These are phyloP conservation scores for Neonectria ditissima DNA, from an alignment of 2,329 filamentous ascomycete genomes.

Conservation along the genomic window DNA sequence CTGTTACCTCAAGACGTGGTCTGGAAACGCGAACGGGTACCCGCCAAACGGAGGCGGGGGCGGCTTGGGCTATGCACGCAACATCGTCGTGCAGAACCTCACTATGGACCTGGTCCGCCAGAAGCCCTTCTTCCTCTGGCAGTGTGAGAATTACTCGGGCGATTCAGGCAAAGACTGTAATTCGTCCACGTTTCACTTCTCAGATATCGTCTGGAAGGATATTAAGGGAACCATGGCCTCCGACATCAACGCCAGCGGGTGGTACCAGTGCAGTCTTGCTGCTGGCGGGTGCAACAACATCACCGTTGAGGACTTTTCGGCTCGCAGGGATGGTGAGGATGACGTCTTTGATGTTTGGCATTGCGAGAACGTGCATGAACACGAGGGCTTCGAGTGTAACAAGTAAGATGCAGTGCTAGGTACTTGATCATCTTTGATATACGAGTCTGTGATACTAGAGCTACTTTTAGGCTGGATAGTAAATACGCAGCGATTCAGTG, in stretches of 20 bases:
- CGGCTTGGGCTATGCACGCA: slow-evolving; percentile 48
- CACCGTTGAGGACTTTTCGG: not conserved
- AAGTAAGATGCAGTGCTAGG: no score
- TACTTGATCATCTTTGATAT: no score
- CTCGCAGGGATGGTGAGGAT: not conserved
- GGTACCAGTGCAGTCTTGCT: not conserved
- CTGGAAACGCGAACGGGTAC: slow-evolving; percentile 57
- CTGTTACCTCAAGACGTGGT: slow-evolving; percentile 71
- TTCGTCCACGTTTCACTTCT: not conserved
- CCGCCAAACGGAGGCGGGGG: slow-evolving; percentile 67
- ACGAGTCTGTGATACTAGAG: no score
- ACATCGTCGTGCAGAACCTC: not conserved
- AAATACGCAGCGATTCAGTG: no score
- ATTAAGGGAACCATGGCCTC: not conserved
- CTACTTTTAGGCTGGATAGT: no score
- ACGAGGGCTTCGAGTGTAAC: not conserved
- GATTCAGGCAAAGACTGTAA: not conserved
- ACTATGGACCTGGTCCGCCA: not conserved
- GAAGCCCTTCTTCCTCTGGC: not conserved
- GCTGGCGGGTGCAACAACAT: not conserved
- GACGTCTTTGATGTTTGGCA: not conserved
- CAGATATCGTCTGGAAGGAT: not conserved
- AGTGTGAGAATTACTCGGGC: not conserved
- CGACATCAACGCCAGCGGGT: not conserved
- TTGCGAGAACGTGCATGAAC: not conserved